Conservation (phyloP, 768 basidiomycete genomes). For the Mrakia frigida region DNA sequence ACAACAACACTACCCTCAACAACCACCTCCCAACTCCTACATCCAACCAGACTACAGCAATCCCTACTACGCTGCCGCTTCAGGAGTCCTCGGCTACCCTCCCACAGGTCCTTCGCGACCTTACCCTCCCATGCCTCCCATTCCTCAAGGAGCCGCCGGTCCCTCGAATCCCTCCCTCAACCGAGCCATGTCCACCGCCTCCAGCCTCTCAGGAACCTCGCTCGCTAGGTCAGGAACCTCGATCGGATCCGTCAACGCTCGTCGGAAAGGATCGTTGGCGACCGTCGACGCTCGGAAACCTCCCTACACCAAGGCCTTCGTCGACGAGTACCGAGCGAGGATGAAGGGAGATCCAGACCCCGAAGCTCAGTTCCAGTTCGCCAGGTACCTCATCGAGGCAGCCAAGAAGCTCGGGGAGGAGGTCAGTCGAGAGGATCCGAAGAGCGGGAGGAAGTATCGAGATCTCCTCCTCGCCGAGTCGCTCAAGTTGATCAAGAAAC, state of each 20-base stretch:
- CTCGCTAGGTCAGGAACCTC: slow-evolving; percentile 37
- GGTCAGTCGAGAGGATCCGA: slow-evolving; percentile 56
- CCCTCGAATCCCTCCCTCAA: slow-evolving; percentile 37
- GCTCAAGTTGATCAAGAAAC: slow-evolving; percentile 81
- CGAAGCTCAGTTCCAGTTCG: slow-evolving; percentile 93
- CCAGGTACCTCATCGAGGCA: slow-evolving; percentile 98
- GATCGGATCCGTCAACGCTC: slow-evolving; percentile 43
- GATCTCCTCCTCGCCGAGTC: slow-evolving; percentile 81
- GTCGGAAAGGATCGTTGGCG: slow-evolving; percentile 40
- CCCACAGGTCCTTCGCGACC: slow-evolving; percentile 21
- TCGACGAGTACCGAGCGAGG: slow-evolving; percentile 93
- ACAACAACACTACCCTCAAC: slow-evolving; percentile 28
- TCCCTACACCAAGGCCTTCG: slow-evolving; percentile 90
- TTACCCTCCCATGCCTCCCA: slow-evolving; percentile 35
- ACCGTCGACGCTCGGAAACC: slow-evolving; percentile 45
- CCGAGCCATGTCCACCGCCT: slow-evolving; percentile 34
- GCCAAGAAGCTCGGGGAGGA: slow-evolving; percentile 63
- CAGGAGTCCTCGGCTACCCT: slow-evolving; percentile 42
- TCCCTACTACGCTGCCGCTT: slow-evolving; percentile 44
- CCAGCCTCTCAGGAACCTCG: slow-evolving; percentile 31
- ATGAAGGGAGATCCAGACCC: slow-evolving; percentile 98
- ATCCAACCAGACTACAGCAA: slow-evolving; percentile 40
- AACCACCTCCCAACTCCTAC: slow-evolving; percentile 29
- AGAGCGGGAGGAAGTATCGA: slow-evolving; percentile 81
- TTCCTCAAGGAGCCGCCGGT: slow-evolving; percentile 37